Base-by-base conservation (phyloP, 441 rosid genomes). In the Populus hybrid region DNA sequence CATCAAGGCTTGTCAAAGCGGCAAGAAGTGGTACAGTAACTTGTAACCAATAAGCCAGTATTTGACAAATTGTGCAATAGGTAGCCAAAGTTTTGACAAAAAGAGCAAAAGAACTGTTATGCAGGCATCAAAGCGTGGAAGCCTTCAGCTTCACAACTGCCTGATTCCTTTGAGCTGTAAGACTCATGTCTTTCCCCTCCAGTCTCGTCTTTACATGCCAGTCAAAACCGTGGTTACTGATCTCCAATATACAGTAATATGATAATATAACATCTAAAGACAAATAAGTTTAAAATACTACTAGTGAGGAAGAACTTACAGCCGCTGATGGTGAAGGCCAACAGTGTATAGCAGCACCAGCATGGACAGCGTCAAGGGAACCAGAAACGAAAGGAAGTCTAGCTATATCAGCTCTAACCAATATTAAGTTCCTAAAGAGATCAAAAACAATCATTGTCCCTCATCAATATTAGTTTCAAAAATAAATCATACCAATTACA, bases 291-390 rank as follows among this genome's bases (percentile, higher is more conserved):
- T 50, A 72, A 23, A 67, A 78, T 11, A 67, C 30, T 35, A 63
- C 28, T 7, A 19, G 26, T 10, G n/a, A 50, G n/a, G n/a, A 74
- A 76, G 61, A 61, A n/a, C 90, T 87, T 86, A 94, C 97, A 5
- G 92, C 97, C 35, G 87, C 75, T 61, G 91, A 84, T 77, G 97
- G 97, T 19, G 97, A 94, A 81, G 98, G 92, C 98, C 98, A 94
- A 78, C 97, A 89, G 83, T 92, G 97, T 69, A 92, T 77, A 79
- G 97, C 98, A 76, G 94, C 97, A 84, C 95, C 98, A 67, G 97
- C 98, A 78, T 92, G 98, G 79, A 94, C 88, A 19, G 95, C 94
- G 78, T 94, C 95, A 19, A 93, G 81, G 14, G 97, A 91, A 81
- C 91, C 77, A 72, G 94, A 81, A 65, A 82, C 76, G 70, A 94